phyloP scores from a whole-genome alignment of 768 basidiomycete species.

The Termitomyces sp. region DNA sequence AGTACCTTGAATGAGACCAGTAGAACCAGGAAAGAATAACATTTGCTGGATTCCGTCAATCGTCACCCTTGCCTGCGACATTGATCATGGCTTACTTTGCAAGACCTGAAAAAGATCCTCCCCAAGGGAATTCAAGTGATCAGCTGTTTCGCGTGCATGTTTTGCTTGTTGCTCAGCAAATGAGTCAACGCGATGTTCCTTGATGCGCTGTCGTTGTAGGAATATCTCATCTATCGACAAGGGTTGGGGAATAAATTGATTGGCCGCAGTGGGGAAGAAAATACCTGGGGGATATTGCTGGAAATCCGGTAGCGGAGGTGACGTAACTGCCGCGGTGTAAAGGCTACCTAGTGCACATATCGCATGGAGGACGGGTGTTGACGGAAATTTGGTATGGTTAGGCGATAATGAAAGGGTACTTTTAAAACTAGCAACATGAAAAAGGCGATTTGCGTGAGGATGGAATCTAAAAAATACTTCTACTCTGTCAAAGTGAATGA shows the following conservation, averaged over 20 bases:
- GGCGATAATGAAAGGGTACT: constrained; percentile 58
- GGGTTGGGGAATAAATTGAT: not conserved
- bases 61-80: not conserved
- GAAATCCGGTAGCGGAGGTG: constrained; percentile 46
- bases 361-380: constrained; percentile 69
- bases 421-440: constrained; percentile 65
- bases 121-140: constrained; percentile 42
- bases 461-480: constrained; percentile 78
- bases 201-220: constrained; percentile 34
- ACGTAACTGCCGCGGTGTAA: constrained; percentile 65
- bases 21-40: constrained; percentile 68
- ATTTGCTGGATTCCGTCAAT: constrained; percentile 34
- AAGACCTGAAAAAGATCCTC: constrained; percentile 51
- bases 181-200: constrained; percentile 44
- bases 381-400: constrained; percentile 68
- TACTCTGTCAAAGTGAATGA: constrained; percentile 28
- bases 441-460: constrained; percentile 64
- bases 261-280: constrained; percentile 1
- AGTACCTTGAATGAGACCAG: constrained; percentile 65
- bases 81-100: constrained; percentile 43
- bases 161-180: constrained; percentile 64
- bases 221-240: constrained; percentile 47
- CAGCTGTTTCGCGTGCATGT: constrained; percentile 44
- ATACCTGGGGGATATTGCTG: constrained; percentile 41
- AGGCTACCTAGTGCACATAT: constrained; percentile 77